Evolutionary conservation across 352 stramenopile genomes (phyloP).

Genomic region (Aphanomyces cochlioides): DNA sequence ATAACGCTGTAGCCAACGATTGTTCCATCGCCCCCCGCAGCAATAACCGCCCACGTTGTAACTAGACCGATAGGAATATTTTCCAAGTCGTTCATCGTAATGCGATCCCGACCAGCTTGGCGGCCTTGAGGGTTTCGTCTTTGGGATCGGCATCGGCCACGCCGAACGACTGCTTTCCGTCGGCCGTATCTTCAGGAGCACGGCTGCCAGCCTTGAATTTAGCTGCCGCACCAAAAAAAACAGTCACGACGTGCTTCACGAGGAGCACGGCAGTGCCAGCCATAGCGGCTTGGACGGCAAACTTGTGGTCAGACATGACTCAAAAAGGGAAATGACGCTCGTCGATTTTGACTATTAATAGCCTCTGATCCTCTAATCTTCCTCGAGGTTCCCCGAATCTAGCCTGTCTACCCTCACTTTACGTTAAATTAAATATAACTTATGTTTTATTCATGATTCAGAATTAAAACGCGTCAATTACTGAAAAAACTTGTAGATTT

Average conservation of each 20-base stretch:
- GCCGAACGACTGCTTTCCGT: background rate
- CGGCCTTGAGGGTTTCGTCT: background rate
- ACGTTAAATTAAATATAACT: too few species aligned
- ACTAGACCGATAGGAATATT: constrained; percentile 44
- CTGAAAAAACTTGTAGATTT: too few species aligned
- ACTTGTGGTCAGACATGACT: background rate
- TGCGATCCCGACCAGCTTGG: constrained; percentile 39
- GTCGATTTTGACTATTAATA: too few species aligned
- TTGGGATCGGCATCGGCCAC: background rate
- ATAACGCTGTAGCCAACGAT: constrained; percentile 41
- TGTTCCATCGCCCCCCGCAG: constrained; percentile 36
- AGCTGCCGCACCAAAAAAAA: background rate
- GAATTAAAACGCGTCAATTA: too few species aligned
- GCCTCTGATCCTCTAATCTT: too few species aligned
- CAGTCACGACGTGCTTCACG: background rate
- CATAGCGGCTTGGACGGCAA: background rate
- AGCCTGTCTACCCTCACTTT: too few species aligned
- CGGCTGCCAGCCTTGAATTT: background rate
- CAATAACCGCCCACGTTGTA: constrained; percentile 33
- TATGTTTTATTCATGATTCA: too few species aligned
- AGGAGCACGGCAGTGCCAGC: background rate
- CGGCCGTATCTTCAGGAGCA: background rate
- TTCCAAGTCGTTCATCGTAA: constrained; percentile 58
- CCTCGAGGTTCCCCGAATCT: too few species aligned
- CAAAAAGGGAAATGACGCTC: too few species aligned